Evolutionary conservation across 176 grass and related monocot genomes (phyloP), one percentile per base, ranked within the genome.

Genomic region (Aegilops longissima): DNA sequence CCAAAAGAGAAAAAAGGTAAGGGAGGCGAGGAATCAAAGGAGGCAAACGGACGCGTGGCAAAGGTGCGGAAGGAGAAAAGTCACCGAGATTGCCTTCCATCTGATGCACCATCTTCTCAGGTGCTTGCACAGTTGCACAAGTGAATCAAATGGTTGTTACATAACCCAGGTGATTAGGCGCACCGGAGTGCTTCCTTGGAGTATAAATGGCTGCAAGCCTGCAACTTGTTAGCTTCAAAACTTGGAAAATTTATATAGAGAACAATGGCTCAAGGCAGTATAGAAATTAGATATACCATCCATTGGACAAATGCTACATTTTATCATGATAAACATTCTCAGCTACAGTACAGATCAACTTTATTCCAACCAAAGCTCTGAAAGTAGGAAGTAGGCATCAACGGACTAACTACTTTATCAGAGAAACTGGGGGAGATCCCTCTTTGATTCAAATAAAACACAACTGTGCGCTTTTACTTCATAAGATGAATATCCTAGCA

Each of bases 361-460:
- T 77, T 85, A 73, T 82, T 82, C 36, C 69, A 30, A 18, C 31
- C 45, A 36, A 17, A 18, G 12, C 13, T 68, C 18, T 21, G 6
- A 80, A 34, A 69, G 29, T 80, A 75, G 39, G 61, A 27, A 62
- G 12, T 70, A 68, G 63, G 70, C 70, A 70, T 77, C 39, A 71
- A 84, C 70, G 85, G 67, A 70, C n/a, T 63, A 63, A 70, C 9
- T 77, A 39, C 44, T 91, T 91, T 76, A 69, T 24, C 24, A 52
- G 34, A 76, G 81, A 76, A 77, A 71, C 82, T 86, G 82, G 23
- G 88, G 35, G 80, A 86, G 34, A 84, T 38, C 79, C 66, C 36
- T 83, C 85, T 92, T 91, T 6, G 88, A 86, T 91, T 98, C 97
- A 87, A 98, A 96, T 71, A 98, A 86, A 66, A 88, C 90, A 85